These are phyloP conservation scores for Pestalotiopsis sp. DNA, from an alignment of 2,329 filamentous ascomycete genomes.

Conservation along the genomic window DNA sequence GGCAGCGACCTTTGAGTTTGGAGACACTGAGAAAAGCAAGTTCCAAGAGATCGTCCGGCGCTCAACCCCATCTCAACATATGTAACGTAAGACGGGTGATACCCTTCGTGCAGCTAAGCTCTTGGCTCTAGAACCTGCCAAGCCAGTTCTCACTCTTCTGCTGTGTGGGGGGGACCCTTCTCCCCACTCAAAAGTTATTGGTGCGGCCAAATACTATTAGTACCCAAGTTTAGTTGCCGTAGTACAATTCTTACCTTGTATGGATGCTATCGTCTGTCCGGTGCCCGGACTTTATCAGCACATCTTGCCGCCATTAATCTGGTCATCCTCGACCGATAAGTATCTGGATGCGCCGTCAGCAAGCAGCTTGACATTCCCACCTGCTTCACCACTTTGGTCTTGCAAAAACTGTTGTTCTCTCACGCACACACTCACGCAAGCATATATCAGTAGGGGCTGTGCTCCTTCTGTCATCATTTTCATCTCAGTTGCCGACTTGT, in stretches of 20 bases:
- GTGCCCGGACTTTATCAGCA: neutral
- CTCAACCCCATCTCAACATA: constrained; percentile 3
- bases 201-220: neutral
- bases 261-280: neutral
- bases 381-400: neutral
- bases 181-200: neutral
- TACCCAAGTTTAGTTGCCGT: neutral
- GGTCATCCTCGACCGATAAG: constrained; percentile 3
- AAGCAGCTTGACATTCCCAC: neutral
- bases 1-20: constrained; percentile 8
- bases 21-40: neutral
- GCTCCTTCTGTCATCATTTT: neutral
- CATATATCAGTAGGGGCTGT: neutral
- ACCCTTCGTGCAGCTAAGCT: constrained; percentile 6
- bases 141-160: neutral
- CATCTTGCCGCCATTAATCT: neutral
- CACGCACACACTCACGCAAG: neutral
- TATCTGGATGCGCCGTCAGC: neutral
- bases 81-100: constrained; percentile 3
- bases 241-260: neutral
- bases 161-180: neutral
- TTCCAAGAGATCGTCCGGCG: neutral
- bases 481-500: neutral
- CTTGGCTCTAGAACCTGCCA: constrained; percentile 6
- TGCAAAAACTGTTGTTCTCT: neutral